phyloP scores from a whole-genome alignment of 2,329 filamentous ascomycete genomes.

The Fusarium continuum region DNA sequence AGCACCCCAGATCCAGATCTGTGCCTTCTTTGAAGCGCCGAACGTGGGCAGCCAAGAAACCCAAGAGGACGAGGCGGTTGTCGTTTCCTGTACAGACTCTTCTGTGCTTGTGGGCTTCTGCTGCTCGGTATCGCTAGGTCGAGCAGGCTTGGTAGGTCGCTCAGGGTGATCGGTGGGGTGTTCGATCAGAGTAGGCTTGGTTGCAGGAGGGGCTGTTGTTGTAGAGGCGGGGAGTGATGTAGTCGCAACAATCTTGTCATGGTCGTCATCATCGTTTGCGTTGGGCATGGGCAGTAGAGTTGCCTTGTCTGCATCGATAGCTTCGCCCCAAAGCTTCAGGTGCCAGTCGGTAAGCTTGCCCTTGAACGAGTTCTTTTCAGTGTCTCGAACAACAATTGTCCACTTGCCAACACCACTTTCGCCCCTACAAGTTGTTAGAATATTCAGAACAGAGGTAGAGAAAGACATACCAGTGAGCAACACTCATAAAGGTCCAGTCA shows the following conservation, averaged over 20 bases:
- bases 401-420: constrained; percentile 88
- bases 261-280: constrained; percentile 84
- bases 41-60: constrained; percentile 92
- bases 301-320: constrained; percentile 78
- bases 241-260: constrained; percentile 70
- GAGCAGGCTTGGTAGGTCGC: constrained; percentile 64
- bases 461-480: constrained; percentile 83
- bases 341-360: constrained; percentile 92
- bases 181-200: constrained; percentile 55
- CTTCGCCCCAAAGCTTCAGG: constrained; percentile 92
- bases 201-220: constrained; percentile 58
- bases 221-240: constrained; percentile 69
- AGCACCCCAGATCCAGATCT: constrained; percentile 93
- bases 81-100: constrained; percentile 49
- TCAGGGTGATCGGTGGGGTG: constrained; percentile 71
- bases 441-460: rapidly evolving
- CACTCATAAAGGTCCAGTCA: constrained; percentile 99
- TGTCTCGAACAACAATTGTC: constrained; percentile 91
- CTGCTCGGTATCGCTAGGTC: constrained; percentile 48
- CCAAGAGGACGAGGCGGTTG: constrained; percentile 72
- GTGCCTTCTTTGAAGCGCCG: constrained; percentile 84
- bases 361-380: constrained; percentile 75
- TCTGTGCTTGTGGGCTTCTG: constrained; percentile 45
- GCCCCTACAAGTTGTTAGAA: constrained; percentile 68
- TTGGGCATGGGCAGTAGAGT: constrained; percentile 81